Evolutionary conservation across 73 alveolate species (phyloP).

Genomic region (Tetrahymena thermophila): DNA sequence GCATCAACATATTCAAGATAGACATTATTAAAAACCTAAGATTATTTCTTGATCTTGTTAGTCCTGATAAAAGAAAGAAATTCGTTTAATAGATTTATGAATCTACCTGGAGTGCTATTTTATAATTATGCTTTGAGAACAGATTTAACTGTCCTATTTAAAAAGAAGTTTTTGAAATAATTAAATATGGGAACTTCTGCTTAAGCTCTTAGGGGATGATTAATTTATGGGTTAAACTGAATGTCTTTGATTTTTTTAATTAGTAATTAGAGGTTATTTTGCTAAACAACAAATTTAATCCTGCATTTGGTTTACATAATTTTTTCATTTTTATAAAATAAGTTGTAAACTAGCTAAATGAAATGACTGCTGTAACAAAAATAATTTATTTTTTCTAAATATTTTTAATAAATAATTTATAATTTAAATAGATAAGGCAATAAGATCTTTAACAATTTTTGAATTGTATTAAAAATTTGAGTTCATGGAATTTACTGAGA

Average conservation of each 20-base stretch:
- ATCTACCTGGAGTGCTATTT: not conserved
- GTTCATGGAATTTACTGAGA: not conserved
- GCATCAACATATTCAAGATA: not conserved
- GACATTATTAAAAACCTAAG: not conserved
- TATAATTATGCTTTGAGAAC: not conserved
- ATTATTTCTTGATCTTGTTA: not conserved
- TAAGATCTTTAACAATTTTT: not conserved
- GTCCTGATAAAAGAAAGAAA: not conserved
- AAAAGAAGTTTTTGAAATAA: not conserved
- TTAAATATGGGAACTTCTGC: not conserved
- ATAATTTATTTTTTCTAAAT: not conserved
- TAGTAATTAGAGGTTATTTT: not conserved
- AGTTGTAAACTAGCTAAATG: not conserved
- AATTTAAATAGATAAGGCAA: not conserved
- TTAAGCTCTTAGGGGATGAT: not conserved
- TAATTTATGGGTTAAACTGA: not conserved
- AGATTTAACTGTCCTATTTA: not conserved
- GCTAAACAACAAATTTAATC: not conserved
- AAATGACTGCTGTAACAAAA: not conserved
- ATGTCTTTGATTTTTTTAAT: not conserved
- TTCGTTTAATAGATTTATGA: not conserved
- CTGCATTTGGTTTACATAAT: not conserved
- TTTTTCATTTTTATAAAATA: not conserved
- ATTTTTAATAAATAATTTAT: not conserved
- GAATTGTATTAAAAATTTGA: not conserved